A percentile compares a stretch with the other conserved stretches of the same genome.
Evolutionary conservation across 352 stramenopile genomes (phyloP).

Genomic region (Hyaloperonospora arabidopsidis): DNA sequence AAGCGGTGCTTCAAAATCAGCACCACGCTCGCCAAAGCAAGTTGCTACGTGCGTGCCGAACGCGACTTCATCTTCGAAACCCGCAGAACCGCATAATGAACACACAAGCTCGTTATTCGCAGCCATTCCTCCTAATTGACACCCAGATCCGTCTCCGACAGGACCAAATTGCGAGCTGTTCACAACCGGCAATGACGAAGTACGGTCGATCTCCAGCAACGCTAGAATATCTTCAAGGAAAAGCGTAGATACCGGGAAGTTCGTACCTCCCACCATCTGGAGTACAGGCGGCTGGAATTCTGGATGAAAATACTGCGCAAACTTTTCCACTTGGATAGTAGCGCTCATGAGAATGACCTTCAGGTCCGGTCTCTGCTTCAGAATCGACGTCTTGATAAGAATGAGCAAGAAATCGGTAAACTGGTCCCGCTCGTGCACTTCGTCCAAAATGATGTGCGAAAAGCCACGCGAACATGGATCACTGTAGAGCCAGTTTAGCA

Average conservation of each 20-base stretch:
- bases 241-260: constrained; percentile 87
- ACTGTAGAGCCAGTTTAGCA: constrained; percentile 78
- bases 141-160: constrained; percentile 5
- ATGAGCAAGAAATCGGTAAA: constrained; percentile 96
- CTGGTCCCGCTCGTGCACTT: constrained; percentile 93
- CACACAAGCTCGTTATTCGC: constrained; percentile 45
- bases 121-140: background rate
- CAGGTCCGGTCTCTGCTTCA: constrained; percentile 73
- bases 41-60: constrained; percentile 83
- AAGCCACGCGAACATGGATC: constrained; percentile 75
- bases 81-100: constrained; percentile 65
- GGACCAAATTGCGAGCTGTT: constrained; percentile 13
- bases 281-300: constrained; percentile 60
- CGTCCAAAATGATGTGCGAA: constrained; percentile 92
- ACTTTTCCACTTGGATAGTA: constrained; percentile 92
- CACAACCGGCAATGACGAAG: constrained; percentile 25
- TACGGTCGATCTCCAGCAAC: constrained; percentile 35
- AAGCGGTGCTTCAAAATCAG: constrained; percentile 7
- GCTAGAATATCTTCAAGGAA: constrained; percentile 87
- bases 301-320: constrained; percentile 87
- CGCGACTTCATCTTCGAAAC: constrained; percentile 73
- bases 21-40: constrained; percentile 54
- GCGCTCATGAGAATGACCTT: constrained; percentile 94
- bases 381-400: constrained; percentile 83
- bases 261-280: constrained; percentile 76